A percentile compares a stretch with the other conserved stretches of the same genome.
phyloP scores from a whole-genome alignment of 2,329 filamentous ascomycete species.

The Mollisia scopiformis region DNA sequence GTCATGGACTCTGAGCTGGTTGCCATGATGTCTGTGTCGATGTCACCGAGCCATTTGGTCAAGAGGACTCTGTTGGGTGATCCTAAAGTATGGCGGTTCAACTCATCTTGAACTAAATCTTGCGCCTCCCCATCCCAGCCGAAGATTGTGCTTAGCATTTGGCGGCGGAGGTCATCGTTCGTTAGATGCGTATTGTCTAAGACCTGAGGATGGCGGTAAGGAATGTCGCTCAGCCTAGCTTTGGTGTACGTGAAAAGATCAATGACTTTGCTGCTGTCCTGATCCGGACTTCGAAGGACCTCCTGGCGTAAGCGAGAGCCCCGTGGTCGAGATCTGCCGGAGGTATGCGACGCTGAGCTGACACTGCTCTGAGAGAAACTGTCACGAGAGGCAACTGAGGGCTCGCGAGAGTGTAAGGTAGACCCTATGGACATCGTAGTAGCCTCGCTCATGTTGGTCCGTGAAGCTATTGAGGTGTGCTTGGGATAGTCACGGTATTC shows the following conservation, averaged over 20 bases:
- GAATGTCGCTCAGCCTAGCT: conserved; percentile 78
- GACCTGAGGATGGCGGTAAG: conserved; percentile 71
- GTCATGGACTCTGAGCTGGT: conserved; percentile 86
- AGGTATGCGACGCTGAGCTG: conserved; percentile 42
- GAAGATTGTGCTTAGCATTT: conserved; percentile 94
- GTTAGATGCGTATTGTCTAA: conserved; percentile 63
- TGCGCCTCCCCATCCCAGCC: conserved; percentile 90
- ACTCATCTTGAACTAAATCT: conserved; percentile 81
- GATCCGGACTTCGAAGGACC: conserved; percentile 76
- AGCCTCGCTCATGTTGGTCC: conserved; percentile 60
- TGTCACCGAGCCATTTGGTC: conserved; percentile 89
- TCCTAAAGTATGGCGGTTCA: conserved; percentile 71
- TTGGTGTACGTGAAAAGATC: conserved; percentile 89
- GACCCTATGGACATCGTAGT: conserved; percentile 72
- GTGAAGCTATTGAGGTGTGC: conserved; percentile 54
- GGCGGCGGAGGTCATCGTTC: conserved; percentile 78
- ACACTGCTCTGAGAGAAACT: conserved; percentile 58
- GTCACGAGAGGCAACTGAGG: conserved; percentile 45
- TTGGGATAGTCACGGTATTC: conserved; percentile 38
- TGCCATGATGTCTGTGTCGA: conserved; percentile 79
- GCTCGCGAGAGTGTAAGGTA: conserved; percentile 46
- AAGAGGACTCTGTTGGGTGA: conserved; percentile 82
- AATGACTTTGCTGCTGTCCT: conserved; percentile 66
- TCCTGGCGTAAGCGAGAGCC: conserved; percentile 78
- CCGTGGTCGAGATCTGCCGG: conserved; percentile 50